Evolutionary conservation across 2,329 filamentous ascomycete species (phyloP).

Genomic region (Leptographium galeiforme): DNA sequence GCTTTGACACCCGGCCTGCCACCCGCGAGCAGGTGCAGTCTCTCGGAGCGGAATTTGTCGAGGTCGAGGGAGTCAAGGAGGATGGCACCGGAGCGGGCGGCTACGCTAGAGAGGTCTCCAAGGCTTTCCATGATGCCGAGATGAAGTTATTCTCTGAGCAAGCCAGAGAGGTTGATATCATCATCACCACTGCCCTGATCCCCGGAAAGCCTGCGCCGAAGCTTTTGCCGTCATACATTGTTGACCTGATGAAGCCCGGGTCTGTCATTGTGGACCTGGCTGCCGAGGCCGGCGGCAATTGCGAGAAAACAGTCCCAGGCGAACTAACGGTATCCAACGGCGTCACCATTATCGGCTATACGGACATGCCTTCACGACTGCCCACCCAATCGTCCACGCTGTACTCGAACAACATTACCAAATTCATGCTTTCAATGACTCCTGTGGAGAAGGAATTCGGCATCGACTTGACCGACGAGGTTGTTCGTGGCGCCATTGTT

Average conservation of each 20-base stretch:
- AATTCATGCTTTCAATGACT: slow-evolving; percentile 70
- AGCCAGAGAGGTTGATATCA: slow-evolving; percentile 77
- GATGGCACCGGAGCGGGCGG: slow-evolving; percentile 75
- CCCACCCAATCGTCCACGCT: slow-evolving; percentile 81
- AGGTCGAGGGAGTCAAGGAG: slow-evolving; percentile 65
- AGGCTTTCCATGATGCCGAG: slow-evolving; percentile 83
- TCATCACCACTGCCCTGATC: slow-evolving; percentile 86
- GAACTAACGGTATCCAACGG: slow-evolving; percentile 59
- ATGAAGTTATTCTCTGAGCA: slow-evolving; percentile 89
- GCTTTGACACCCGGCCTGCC: slow-evolving; percentile 82
- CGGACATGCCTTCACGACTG: slow-evolving; percentile 72
- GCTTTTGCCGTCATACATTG: slow-evolving; percentile 67
- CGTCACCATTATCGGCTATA: slow-evolving; percentile 79
- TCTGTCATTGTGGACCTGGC: slow-evolving; percentile 82
- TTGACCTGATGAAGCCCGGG: slow-evolving; percentile 78
- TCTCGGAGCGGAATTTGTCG: slow-evolving; percentile 77
- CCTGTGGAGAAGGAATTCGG: slow-evolving; percentile 69
- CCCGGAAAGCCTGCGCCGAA: slow-evolving; percentile 73
- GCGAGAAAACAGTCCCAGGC: slow-evolving; percentile 65
- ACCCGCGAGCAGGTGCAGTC: slow-evolving; percentile 84
- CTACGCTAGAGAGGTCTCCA: slow-evolving; percentile 89
- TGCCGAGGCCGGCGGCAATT: slow-evolving; percentile 79
- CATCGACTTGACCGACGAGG: slow-evolving; percentile 69
- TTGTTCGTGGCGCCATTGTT: slow-evolving; percentile 74
- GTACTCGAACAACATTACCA: slow-evolving; percentile 90